A percentile compares a stretch with the other conserved stretches of the same genome.
phyloP scores from a whole-genome alignment of 2,329 filamentous ascomycete genomes.

The Talaromyces sp. region DNA sequence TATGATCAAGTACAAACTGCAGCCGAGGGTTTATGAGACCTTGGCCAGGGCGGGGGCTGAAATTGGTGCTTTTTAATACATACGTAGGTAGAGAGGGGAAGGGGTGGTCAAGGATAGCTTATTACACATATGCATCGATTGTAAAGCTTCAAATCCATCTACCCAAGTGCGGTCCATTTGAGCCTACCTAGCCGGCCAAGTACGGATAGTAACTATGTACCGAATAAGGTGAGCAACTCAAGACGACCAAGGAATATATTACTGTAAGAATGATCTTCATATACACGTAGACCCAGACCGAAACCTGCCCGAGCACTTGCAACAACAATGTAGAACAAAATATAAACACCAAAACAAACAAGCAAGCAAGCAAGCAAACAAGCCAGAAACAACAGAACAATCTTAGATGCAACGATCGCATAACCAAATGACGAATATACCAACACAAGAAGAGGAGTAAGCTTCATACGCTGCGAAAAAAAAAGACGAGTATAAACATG shows the following conservation, averaged over 20 bases:
- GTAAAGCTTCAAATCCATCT: background rate
- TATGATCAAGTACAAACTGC: conserved; percentile 85
- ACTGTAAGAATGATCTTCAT: background rate
- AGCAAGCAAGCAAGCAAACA: no score
- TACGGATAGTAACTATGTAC: background rate
- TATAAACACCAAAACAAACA: background rate
- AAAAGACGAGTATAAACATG: background rate
- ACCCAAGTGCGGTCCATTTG: background rate
- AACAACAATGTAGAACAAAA: background rate
- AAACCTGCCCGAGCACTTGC: background rate
- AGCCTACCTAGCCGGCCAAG: background rate
- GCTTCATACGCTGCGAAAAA: background rate
- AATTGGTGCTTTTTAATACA: conserved; percentile 40
- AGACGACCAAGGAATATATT: background rate
- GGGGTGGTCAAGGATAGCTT: background rate
- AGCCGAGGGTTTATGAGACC: conserved; percentile 81
- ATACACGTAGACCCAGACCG: background rate
- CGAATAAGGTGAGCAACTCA: background rate
- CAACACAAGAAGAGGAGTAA: background rate
- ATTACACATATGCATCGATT: background rate
- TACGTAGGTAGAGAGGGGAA: background rate
- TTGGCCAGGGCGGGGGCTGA: conserved; percentile 77
- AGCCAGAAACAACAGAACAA: background rate
- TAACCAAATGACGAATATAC: background rate
- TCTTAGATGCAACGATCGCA: background rate